Evolutionary conservation across 257 asterid genomes (phyloP), one percentile per base, ranked within the genome.

Genomic region (Solanum infundibuliforme): DNA sequence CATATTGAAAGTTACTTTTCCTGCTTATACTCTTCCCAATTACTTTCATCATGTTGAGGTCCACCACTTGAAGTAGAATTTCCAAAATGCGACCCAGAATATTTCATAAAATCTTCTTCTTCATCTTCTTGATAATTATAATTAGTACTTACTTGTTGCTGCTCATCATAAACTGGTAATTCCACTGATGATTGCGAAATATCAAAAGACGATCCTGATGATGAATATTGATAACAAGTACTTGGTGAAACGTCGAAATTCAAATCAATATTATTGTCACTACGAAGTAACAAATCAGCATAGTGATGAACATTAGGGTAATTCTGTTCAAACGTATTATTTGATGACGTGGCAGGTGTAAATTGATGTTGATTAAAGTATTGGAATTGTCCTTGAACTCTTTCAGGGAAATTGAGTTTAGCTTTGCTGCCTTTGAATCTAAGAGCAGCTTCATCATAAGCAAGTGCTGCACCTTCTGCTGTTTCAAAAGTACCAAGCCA

Each of bases 401-500:
- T 91, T 86, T 96, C 98, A 2, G 98, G 98, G 84, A 96, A 96
- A 88, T 96, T 96, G 89, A 95, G 98, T 73, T 95, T 96, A 4
- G 98, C 98, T 88, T 96, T 96, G 93, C 89, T 94, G 21, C 98
- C 98, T 87, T 96, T 96, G 94, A 96, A 96, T 87, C 88, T 90
- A 0, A 96, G 95, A 1, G 99, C 99, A 0, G 98, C 99, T 52
- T 95, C 95, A 55, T 96, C 98, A 76, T 95, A 96, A 2, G 99
- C 99, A 2, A 92, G 73, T 16, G 98, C 98, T 12, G 99, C 98
- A 1, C 94, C 95, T 90, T 96, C 98, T 0, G 97, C 98, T 0
- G 98, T 90, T 4, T 93, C 95, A 65, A 96, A 95, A 2, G 98
- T 96, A 20, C 98, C 98, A 0, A 95, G 94, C 98, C 98, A 96